Evolutionary conservation across 108 stramenopile species (phyloP).

Genomic region (Cylindrotheca fusiformis): DNA sequence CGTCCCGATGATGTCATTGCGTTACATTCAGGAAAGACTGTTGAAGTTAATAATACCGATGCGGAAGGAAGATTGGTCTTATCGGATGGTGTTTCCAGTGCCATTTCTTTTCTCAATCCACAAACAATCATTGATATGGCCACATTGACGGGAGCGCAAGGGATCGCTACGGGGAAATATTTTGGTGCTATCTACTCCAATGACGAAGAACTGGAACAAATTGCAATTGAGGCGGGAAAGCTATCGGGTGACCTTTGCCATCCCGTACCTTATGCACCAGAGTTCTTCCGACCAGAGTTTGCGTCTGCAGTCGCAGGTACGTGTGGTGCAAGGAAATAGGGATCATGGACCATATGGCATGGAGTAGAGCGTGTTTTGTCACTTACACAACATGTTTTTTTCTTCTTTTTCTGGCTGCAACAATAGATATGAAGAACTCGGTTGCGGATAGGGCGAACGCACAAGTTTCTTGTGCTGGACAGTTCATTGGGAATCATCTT

Average conservation of each 20-base stretch:
- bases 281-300: slow-evolving; percentile 72
- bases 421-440: slow-evolving; percentile 90
- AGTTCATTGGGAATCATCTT: slow-evolving; percentile 85
- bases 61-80: slow-evolving; percentile 86
- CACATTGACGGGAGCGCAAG: slow-evolving; percentile 88
- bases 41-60: slow-evolving; percentile 91
- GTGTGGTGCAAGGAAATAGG: too few relatives aligned
- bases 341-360: too few relatives aligned
- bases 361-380: too few relatives aligned
- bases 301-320: slow-evolving; percentile 66
- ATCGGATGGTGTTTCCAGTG: slow-evolving; percentile 77
- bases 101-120: slow-evolving; percentile 50
- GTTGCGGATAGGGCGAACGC: slow-evolving; percentile 84
- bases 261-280: slow-evolving; percentile 79
- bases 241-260: slow-evolving; percentile 68
- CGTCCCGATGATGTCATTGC: slow-evolving; percentile 81
- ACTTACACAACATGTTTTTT: too few relatives aligned
- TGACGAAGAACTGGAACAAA: slow-evolving; percentile 58
- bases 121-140: slow-evolving; percentile 66
- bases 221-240: slow-evolving; percentile 44
- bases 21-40: slow-evolving; percentile 83
- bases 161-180: slow-evolving; percentile 67
- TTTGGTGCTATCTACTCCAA: slow-evolving; percentile 79
- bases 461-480: slow-evolving; percentile 79
- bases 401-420: too few relatives aligned